phyloP scores from a whole-genome alignment of 768 basidiomycete species.

The Russula griseocarnosa region DNA sequence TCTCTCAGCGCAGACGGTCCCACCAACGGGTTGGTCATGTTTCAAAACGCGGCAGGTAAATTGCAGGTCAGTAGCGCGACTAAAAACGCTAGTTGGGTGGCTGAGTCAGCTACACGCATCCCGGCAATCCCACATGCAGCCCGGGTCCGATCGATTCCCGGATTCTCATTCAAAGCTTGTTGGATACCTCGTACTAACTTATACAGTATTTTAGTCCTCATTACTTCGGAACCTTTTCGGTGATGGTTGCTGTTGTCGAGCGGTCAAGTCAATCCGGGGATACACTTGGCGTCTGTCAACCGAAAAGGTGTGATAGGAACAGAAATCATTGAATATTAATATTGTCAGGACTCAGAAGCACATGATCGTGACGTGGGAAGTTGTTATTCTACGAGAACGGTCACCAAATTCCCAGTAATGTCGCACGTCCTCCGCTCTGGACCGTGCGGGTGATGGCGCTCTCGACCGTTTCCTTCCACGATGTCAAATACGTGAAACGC shows the following conservation, averaged over 20 bases:
- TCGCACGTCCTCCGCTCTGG: constrained; percentile 33
- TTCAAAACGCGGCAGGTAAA: not conserved
- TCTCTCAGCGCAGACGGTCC: constrained; percentile 43
- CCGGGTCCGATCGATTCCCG: no score
- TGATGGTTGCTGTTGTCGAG: not conserved
- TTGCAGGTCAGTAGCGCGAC: not conserved
- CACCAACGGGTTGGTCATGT: constrained; percentile 33
- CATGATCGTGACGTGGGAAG: not conserved
- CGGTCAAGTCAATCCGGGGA: not conserved
- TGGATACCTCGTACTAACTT: no score
- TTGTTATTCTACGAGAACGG: not conserved
- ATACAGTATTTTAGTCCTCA: no score
- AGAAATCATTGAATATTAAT: not conserved
- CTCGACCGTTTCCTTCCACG: constrained; percentile 15
- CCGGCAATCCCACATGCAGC: no score
- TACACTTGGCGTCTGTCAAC: not conserved
- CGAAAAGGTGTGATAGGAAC: not conserved
- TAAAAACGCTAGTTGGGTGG: not conserved
- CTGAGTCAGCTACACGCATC: no score
- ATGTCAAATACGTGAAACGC: not conserved
- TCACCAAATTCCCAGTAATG: constrained; percentile 34
- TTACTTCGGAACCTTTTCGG: no score
- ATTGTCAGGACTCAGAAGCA: not conserved
- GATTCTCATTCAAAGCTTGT: no score
- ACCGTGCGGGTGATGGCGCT: constrained; percentile 6